Evolutionary conservation across 345 rosid genomes (phyloP), one percentile per base, ranked within the genome.

Genomic region (Luvunga scandens): DNA sequence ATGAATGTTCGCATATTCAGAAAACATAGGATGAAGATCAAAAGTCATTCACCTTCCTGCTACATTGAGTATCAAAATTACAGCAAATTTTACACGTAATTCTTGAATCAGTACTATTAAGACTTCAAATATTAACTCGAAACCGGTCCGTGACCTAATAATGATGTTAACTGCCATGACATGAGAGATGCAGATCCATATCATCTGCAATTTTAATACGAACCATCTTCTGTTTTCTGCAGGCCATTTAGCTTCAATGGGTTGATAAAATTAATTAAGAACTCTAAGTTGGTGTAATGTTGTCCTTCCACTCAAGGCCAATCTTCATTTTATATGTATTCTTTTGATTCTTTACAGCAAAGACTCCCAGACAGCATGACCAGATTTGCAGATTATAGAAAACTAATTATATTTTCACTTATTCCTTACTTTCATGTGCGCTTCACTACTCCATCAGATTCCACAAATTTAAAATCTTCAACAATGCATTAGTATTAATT

Each of bases 391-490:
- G 84, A 16, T 55, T 66, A 73, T 71, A 33, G 77, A 73, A 36
- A 73, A 56, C 34, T 24, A 22, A 28, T 69, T 68, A 50, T 55
- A 24, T 69, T 75, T 53, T 73, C 25, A 12, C 61, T 71, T 81
- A 78, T 85, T 73, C 85, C 68, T 81, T 56, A 53, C 76, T 80
- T 78, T 28, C 90, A 87, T 80, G 87, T 83, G 86, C 83, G 10
- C 78, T 81, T 80, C 83, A 81, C 81, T 75, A 39, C 70, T 72
- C 38, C 63, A 69, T 45, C 18, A 64, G 72, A 75, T 66, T 82
- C 79, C 77, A 31, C 64, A 62, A 77, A 75, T 79, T 73, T 69
- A 63, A 42, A 66, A 61, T 69, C 74, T 62, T 28, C 6, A 71
- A 76, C 34, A 57, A 36, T 45, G 50, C 16, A 45, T 45, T 45